Base-by-base conservation (phyloP, 306 rosid species). In the Cucurbita maxima region DNA sequence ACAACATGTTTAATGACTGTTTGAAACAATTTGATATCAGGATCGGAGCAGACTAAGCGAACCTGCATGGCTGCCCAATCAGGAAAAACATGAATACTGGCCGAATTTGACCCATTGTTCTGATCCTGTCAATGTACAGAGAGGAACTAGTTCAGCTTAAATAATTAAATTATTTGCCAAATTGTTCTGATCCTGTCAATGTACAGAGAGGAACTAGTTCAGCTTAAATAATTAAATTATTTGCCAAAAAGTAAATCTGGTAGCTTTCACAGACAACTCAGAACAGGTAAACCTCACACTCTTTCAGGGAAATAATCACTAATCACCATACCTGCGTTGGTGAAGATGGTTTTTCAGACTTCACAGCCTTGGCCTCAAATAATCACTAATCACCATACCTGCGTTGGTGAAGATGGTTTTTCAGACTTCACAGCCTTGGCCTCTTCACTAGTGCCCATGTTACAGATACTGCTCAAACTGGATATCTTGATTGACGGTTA, bases 11-110 rank as follows among this genome's bases (percentile, higher is more conserved):
- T 6, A 55, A 11, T 40, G 19, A 20, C 4, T 55, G 50, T 16
- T n/a, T 20, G 47, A 30, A 55, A 66, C 37, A 74, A 62, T 74
- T 62, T 47, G 76, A 58, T 50, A 34, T 25, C 69, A 52, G 34
- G n/a, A 10, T 18, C 50, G 70, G 71, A 7, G 75, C 63, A 52
- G 62, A 73, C 43, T 58, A 63, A 20, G 58, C 50, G 72, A 84
- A 95, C 99, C 97, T 95, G 99, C 97, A 95, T 84, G 55, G 97
- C 87, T 18, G 94, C 90, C 98, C 98, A 93, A 79, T 93, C 98
- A 80, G 90, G 96, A 85, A 87, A 86, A 54, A 85, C 89, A 50
- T 93, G 89, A 77, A 86, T 1, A 71, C 80, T 87, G 44, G 87
- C 15, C 81, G 86, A 94, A 83, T 79, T 79, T 19, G 79, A 59